Evolutionary conservation across 1,284 basidiomycete genomes (phyloP).

Genomic region (Ganoderma lingzhi): DNA sequence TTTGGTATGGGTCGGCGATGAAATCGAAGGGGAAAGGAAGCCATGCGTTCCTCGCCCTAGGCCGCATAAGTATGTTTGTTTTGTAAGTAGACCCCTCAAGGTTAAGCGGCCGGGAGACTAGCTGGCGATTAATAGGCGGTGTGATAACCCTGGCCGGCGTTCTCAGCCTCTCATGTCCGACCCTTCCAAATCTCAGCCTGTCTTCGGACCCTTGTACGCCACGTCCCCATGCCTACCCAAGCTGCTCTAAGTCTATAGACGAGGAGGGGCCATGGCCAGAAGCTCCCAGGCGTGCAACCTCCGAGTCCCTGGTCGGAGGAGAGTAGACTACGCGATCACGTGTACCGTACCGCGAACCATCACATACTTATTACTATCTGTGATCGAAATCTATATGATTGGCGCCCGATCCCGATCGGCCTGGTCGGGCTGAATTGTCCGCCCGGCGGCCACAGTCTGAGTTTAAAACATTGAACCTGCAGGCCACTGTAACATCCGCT

Average conservation of each 20-base stretch:
- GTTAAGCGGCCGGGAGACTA: constrained; percentile 23
- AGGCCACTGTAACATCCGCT: background rate
- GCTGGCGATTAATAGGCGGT: constrained; percentile 29
- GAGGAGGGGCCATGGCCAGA: background rate
- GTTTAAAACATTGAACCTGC: background rate
- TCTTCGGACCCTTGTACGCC: constrained; percentile 3
- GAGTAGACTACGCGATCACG: constrained; percentile 31
- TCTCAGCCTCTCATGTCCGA: constrained; percentile 25
- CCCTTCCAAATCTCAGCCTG: constrained; percentile 4
- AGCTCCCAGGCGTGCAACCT: background rate
- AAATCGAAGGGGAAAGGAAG: constrained; percentile 17
- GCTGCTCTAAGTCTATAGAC: background rate
- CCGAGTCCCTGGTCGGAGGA: background rate
- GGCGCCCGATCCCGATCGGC: background rate
- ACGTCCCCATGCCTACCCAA: constrained; percentile 7
- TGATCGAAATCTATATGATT: constrained; percentile 23
- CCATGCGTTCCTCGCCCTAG: constrained; percentile 1
- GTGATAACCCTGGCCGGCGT: constrained; percentile 30
- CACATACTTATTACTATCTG: constrained; percentile 19
- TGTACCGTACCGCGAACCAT: constrained; percentile 18
- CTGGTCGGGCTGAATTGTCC: background rate
- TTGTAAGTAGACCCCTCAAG: constrained; percentile 13
- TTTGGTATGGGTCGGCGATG: constrained; percentile 8
- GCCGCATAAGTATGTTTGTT: constrained; percentile 21
- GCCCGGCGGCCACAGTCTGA: background rate